Percentiles rank a stretch among this genome's conserved stretches.
Conservation (phyloP, 805 yeast genomes). For the Metschnikowia kunwiensis region DNA sequence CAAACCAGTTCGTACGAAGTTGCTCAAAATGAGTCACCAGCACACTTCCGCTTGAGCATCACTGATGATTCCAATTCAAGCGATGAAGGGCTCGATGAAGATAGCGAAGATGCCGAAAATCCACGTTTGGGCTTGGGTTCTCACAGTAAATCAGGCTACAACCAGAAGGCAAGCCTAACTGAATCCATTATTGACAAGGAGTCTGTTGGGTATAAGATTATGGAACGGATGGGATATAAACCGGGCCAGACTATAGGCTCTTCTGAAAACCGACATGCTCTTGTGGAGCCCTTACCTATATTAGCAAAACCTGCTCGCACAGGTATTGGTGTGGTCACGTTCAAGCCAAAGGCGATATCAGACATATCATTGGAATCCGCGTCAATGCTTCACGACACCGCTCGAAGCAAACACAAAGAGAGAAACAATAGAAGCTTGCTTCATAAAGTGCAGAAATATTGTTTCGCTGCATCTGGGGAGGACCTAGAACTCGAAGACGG, state of each 20-base stretch:
- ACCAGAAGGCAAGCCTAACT: slow-evolving; percentile 6
- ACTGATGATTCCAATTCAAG: no score
- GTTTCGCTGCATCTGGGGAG: slow-evolving; percentile 44
- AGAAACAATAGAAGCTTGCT: slow-evolving; percentile 11
- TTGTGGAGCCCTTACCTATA: slow-evolving; percentile 31
- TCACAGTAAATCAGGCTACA: background rate
- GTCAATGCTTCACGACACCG: background rate
- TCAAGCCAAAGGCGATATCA: slow-evolving; percentile 2
- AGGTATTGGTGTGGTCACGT: slow-evolving; percentile 23
- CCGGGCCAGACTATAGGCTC: slow-evolving; percentile 47
- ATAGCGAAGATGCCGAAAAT: background rate
- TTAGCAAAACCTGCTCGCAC: slow-evolving; percentile 16
- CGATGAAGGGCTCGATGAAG: background rate
- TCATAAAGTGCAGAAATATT: slow-evolving; percentile 36
- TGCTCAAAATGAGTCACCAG: no score
- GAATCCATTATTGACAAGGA: slow-evolving; percentile 14
- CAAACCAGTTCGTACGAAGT: no score
- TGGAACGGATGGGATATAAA: slow-evolving; percentile 59
- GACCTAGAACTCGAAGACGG: slow-evolving; percentile 23
- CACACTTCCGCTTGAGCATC: no score
- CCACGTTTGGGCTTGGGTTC: slow-evolving; percentile 4
- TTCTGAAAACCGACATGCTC: slow-evolving; percentile 17
- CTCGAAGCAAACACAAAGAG: slow-evolving; percentile 4
- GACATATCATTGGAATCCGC: slow-evolving; percentile 1
- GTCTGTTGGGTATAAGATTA: slow-evolving; percentile 45